Percentiles rank a stretch among this genome's conserved stretches.
Evolutionary conservation across 345 rosid genomes (phyloP).

Genomic region (Eutrema yunnanense): DNA sequence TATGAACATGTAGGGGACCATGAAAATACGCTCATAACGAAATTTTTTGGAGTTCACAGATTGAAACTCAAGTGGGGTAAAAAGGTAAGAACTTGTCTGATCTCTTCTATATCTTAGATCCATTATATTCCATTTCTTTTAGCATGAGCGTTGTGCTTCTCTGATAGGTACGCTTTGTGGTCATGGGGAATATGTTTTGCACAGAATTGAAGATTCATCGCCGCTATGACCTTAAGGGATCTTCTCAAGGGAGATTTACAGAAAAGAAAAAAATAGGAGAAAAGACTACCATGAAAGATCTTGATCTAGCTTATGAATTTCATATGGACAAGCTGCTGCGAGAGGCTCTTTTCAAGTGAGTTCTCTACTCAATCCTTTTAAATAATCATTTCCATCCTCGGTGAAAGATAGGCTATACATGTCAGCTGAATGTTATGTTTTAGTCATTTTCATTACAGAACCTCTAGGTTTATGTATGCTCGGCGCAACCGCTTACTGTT

Average conservation of each 20-base stretch:
- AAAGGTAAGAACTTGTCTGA: constrained; percentile 49
- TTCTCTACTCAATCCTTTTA: neutral
- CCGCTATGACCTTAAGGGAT: constrained; percentile 93
- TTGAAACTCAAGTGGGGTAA: constrained; percentile 67
- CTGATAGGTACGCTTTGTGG: constrained; percentile 88
- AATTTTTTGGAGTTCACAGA: constrained; percentile 84
- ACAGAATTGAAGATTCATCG: constrained; percentile 88
- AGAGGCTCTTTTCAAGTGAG: constrained; percentile 77
- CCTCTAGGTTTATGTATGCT: neutral
- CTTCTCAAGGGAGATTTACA: constrained; percentile 77
- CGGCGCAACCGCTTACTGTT: neutral
- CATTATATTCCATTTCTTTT: constrained; percentile 4
- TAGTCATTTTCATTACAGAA: neutral
- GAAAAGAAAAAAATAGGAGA: constrained; percentile 55
- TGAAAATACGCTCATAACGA: constrained; percentile 94
- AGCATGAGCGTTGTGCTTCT: constrained; percentile 23
- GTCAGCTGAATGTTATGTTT: neutral
- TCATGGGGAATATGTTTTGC: constrained; percentile 99
- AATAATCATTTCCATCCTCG: neutral
- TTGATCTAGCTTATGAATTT: constrained; percentile 73
- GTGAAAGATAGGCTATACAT: neutral
- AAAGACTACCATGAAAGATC: constrained; percentile 84
- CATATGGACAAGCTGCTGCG: constrained; percentile 84
- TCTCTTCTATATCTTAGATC: neutral
- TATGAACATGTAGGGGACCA: constrained; percentile 60